Evolutionary conservation across 1,284 basidiomycete species (phyloP), one percentile per base, ranked within the genome.

Genomic region (Cutaneotrichosporon sp.): DNA sequence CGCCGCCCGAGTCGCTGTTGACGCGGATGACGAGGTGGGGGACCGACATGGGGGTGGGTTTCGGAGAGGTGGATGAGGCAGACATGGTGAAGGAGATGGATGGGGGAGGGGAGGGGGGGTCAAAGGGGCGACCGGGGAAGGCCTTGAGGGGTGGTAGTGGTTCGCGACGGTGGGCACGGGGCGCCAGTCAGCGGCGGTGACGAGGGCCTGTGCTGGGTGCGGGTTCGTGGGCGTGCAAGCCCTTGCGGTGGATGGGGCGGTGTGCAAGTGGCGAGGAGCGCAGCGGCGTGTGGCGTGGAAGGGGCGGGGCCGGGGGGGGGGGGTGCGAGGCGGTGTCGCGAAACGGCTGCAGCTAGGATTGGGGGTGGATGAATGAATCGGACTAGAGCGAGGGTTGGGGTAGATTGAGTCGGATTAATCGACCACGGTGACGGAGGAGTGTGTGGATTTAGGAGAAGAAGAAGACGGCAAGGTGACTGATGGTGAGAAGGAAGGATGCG

Each of bases 1-100:
- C 56, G 49, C 36, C 49, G 29, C n/a, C 29, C 24, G 56, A 43
- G 52, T 58, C 52, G 27, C 43, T 43, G 53, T 66, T 60, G 31
- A 62, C 58, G 29, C 61, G 60, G 33, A 63, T 60, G 13, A 63
- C 59, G 18, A 66, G 49, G 38, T 59, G 51, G 27, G 64, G 61
- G 13, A 66, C 59, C 43, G 64, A 63, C 61, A 66, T 62, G 34
- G 57, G 46, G 14, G 59, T 8, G 10, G 59, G 31, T 47, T 51
- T 36, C 2, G 63, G 56, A 46, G 63, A 56, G 43, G 58, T 53
- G 20, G 62, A 63, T 46, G 63, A 56, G 34, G 54, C 49, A 10
- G 62, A 63, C 62, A 63, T 63, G 58, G 29, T 29, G 29, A 9
- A 29, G 9, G 29, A 29, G 5, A 25, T 53, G 33, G 27, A 24